phyloP scores from a whole-genome alignment of 2,329 filamentous ascomycete genomes.

The Pseudogymnoascus sp. region DNA sequence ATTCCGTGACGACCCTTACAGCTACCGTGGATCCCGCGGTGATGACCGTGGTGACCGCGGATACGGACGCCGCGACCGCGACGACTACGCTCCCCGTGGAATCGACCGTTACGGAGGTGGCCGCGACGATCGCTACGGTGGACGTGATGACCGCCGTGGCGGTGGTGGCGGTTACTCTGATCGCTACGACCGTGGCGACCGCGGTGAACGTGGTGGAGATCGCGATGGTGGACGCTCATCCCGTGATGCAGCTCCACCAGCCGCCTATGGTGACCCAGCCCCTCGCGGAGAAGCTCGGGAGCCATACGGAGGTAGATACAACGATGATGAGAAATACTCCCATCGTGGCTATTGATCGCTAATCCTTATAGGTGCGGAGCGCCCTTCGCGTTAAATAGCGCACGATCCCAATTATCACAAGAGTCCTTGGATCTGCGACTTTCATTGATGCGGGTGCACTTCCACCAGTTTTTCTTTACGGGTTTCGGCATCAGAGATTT shows the following conservation, averaged over 20 bases:
- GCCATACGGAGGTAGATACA: constrained; percentile 36
- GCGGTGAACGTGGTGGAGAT: constrained; percentile 40
- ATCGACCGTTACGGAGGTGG: constrained; percentile 31
- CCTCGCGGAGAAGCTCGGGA: constrained; percentile 37
- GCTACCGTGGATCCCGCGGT: constrained; percentile 43
- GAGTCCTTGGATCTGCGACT: constrained; percentile 30
- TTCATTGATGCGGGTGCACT: constrained; percentile 31
- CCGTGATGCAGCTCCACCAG: constrained; percentile 33
- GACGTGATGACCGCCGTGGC: constrained; percentile 35
- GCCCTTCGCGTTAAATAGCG: constrained; percentile 31
- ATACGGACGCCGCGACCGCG: constrained; percentile 35
- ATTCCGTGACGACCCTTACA: constrained; percentile 51
- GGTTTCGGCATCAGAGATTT: constrained; percentile 28
- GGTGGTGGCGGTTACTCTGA: constrained; percentile 41
- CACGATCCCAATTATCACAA: constrained; percentile 28
- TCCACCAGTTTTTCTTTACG: constrained; percentile 26
- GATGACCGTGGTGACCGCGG: constrained; percentile 38
- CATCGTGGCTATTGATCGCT: constrained; percentile 32
- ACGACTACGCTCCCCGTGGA: constrained; percentile 29
- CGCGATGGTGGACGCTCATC: constrained; percentile 33
- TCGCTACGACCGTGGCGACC: constrained; percentile 30
- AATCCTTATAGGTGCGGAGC: constrained; percentile 30
- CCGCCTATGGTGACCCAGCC: constrained; percentile 37
- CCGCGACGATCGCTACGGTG: constrained; percentile 29
- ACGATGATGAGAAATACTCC: constrained; percentile 29